Evolutionary conservation across 2,329 filamentous ascomycete genomes (phyloP).

Genomic region (Lachnellula subtilissima): DNA sequence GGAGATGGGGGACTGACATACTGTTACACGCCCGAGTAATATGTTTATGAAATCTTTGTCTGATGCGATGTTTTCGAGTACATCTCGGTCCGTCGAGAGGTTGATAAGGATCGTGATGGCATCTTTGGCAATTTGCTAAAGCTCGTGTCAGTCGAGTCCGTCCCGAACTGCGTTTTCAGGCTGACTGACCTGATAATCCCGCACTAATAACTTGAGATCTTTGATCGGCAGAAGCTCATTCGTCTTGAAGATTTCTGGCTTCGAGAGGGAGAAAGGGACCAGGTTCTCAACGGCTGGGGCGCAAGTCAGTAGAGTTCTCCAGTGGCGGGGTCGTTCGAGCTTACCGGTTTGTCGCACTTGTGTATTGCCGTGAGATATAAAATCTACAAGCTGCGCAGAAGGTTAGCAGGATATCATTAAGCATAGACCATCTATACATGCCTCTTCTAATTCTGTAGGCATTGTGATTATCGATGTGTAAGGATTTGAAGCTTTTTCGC

Average conservation of each 20-base stretch:
- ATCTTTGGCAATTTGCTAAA: slow-evolving; percentile 83
- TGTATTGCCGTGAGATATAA: slow-evolving; percentile 86
- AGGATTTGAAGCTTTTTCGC: neutral
- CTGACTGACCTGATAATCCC: slow-evolving; percentile 69
- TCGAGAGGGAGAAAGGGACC: slow-evolving; percentile 70
- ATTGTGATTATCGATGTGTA: slow-evolving; percentile 39
- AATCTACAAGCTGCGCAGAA: slow-evolving; percentile 70
- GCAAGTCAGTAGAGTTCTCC: slow-evolving; percentile 18
- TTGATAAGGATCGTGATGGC: slow-evolving; percentile 88
- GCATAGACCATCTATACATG: slow-evolving; percentile 33
- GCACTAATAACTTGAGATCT: slow-evolving; percentile 80
- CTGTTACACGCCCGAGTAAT: slow-evolving; percentile 67
- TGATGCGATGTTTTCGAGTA: slow-evolving; percentile 66
- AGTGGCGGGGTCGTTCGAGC: slow-evolving; percentile 13
- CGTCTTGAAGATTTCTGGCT: slow-evolving; percentile 79
- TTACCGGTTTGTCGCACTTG: slow-evolving; percentile 78
- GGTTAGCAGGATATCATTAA: slow-evolving; percentile 5
- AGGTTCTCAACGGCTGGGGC: slow-evolving; percentile 72
- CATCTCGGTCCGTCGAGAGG: slow-evolving; percentile 68
- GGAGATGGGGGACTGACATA: slow-evolving; percentile 50
- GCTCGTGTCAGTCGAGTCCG: slow-evolving; percentile 10
- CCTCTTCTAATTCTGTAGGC: slow-evolving; percentile 74
- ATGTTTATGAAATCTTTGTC: slow-evolving; percentile 79
- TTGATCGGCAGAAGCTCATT: slow-evolving; percentile 73
- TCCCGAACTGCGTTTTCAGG: neutral